Base-by-base conservation (phyloP, 371 early-diverging fungal genomes). In the Mucor velutinosus region DNA sequence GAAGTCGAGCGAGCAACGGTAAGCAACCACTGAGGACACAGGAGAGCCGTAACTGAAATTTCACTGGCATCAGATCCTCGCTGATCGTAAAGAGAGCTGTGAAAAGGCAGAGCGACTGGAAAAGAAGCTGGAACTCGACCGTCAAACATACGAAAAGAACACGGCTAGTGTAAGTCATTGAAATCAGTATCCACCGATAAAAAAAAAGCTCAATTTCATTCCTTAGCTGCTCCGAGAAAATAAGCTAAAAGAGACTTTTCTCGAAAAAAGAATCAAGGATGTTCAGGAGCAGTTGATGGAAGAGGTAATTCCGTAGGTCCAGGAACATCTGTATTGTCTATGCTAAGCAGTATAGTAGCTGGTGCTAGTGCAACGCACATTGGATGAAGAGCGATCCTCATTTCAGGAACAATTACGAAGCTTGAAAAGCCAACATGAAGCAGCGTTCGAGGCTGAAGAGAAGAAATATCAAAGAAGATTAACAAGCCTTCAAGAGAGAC, bases 1-100 rank as follows among this genome's bases (percentile, higher is more conserved):
- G 78, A 78, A 64, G 67, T 75, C 0, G 78, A 78, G 58, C 66
- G 78, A 67, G 78, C 71, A 10, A 71, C 71, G 25, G 78, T 78
- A 75, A 66, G 7, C 35, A 41, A 7, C 21, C 4, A 12, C 23
- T 23, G 5, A 1, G n/a, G 33, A 30, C 14, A 27, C 6, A 59
- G 6, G 21, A 11, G 14, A 3, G n/a, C 35, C 19, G 59, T 51
- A 51, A 21, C 25, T 25, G 37, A 19, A 51, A 12, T 21, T 51
- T 25, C 3, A 2, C 2, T 51, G 51, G 7, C 14, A 37, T 37
- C 37, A 78, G 78, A 58, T 71, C 10, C 23, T 73, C 21, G 60
- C 61, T 12, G 71, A 78, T 15, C 62, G 32, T 21, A 66, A 60
- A 35, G 72, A 77, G 30, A 64, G 51, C 43, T 62, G 65, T 14